These are phyloP conservation scores for Ceratobasidium sp. DNA, from an alignment of 1,284 basidiomycete genomes.

Conservation along the genomic window DNA sequence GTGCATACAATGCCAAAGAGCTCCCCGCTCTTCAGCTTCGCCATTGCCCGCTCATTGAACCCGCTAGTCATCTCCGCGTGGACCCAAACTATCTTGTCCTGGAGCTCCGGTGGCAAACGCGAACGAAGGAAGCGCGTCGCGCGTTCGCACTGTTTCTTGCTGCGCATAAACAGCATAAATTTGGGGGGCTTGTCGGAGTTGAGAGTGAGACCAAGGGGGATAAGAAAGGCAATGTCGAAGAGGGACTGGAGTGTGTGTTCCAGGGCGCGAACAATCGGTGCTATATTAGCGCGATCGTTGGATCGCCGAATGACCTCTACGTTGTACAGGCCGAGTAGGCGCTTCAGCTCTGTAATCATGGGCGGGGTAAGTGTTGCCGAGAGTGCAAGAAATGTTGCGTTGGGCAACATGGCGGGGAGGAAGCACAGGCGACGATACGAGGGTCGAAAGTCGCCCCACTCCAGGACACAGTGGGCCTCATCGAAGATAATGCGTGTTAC, in stretches of 20 bases:
- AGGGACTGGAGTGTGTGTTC: neutral
- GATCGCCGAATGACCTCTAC: conserved; percentile 6
- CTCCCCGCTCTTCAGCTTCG: neutral
- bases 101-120: conserved; percentile 16
- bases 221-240: conserved; percentile 17
- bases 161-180: conserved; percentile 29
- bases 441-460: conserved; percentile 23
- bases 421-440: conserved; percentile 7
- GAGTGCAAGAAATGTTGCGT: neutral
- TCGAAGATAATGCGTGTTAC: conserved; percentile 12
- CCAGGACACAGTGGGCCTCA: conserved; percentile 23
- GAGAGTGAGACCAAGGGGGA: neutral
- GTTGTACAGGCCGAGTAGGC: neutral
- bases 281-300: conserved; percentile 22
- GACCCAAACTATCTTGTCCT: conserved; percentile 16
- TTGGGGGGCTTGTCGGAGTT: neutral
- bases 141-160: neutral
- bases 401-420: neutral
- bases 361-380: neutral
- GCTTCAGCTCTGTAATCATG: neutral
- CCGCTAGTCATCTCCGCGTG: conserved; percentile 31
- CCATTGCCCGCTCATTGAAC: neutral
- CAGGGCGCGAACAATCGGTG: neutral
- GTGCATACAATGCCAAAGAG: conserved; percentile 36
- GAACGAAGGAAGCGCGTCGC: neutral